phyloP scores from a whole-genome alignment of 306 rosid genomes.

The Cercis canadensis region DNA sequence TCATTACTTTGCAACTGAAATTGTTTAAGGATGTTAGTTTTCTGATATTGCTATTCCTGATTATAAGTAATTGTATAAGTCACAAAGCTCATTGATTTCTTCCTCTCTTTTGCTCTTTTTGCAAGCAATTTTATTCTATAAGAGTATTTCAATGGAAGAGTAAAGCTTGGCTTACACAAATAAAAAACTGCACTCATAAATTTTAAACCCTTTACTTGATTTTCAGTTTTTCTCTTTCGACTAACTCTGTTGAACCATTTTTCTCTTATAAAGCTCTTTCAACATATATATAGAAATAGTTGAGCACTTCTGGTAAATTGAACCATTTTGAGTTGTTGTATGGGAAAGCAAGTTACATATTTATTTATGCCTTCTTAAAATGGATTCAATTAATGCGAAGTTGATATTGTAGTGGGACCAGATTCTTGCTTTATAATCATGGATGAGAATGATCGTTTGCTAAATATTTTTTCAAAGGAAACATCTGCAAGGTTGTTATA shows the following conservation, averaged over 20 bases:
- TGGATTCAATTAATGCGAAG: constrained; percentile 88
- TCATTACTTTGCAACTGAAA: too few species aligned
- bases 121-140: background rate
- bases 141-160: background rate
- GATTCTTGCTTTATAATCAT: too few species aligned
- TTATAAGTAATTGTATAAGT: background rate
- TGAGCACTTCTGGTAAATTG: background rate
- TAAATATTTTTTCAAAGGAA: too few species aligned
- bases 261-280: too few species aligned
- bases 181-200: background rate
- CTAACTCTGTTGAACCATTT: too few species aligned
- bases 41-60: background rate
- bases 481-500: too few species aligned
- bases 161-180: background rate
- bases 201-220: too few species aligned
- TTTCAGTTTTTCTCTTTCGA: background rate
- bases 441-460: too few species aligned
- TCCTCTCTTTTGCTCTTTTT: background rate
- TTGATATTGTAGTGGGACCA: constrained; percentile 60
- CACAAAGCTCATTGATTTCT: background rate
- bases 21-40: background rate
- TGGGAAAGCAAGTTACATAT: background rate
- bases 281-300: background rate
- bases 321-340: background rate
- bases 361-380: too few species aligned